These are phyloP conservation scores for Beauveria sp. DNA, from an alignment of 2,329 filamentous ascomycete species.

Conservation along the genomic window DNA sequence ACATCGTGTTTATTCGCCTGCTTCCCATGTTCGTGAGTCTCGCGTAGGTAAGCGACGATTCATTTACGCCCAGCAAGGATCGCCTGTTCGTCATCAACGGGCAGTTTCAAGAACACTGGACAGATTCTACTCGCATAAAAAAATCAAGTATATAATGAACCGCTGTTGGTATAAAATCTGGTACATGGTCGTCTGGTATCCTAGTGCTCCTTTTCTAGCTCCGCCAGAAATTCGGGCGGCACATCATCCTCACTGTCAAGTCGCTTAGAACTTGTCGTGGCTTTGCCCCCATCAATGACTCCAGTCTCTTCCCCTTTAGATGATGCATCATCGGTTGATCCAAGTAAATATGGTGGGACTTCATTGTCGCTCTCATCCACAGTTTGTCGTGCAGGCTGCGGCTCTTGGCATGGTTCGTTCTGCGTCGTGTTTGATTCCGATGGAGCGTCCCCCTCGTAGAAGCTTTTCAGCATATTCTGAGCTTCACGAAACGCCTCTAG, in stretches of 20 bases:
- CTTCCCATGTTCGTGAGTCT: not conserved
- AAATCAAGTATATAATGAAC: not conserved
- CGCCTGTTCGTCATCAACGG: no score
- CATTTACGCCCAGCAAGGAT: not conserved
- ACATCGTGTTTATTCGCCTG: not conserved
- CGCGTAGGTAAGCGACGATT: not conserved
- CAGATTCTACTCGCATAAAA: not conserved
- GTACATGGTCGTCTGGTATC: not conserved
- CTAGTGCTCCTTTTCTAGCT: conserved; percentile 24
- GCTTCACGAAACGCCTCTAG: conserved; percentile 59
- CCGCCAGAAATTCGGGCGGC: conserved; percentile 43
- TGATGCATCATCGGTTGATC: conserved; percentile 24
- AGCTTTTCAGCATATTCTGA: conserved; percentile 42
- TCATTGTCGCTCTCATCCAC: conserved; percentile 18
- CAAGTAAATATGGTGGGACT: conserved; percentile 24
- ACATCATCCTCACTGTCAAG: conserved; percentile 40
- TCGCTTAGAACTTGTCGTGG: not conserved
- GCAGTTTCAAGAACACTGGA: not conserved
- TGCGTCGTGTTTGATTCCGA: conserved; percentile 7
- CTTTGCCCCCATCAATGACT: not conserved
- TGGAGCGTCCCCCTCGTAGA: conserved; percentile 9
- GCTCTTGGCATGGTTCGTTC: not conserved
- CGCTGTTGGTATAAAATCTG: not conserved
- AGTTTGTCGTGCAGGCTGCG: not conserved
- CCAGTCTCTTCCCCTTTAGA: conserved; percentile 1